Evolutionary conservation across 2,329 filamentous ascomycete genomes (phyloP).

Genomic region (Phialophora verrucosa): DNA sequence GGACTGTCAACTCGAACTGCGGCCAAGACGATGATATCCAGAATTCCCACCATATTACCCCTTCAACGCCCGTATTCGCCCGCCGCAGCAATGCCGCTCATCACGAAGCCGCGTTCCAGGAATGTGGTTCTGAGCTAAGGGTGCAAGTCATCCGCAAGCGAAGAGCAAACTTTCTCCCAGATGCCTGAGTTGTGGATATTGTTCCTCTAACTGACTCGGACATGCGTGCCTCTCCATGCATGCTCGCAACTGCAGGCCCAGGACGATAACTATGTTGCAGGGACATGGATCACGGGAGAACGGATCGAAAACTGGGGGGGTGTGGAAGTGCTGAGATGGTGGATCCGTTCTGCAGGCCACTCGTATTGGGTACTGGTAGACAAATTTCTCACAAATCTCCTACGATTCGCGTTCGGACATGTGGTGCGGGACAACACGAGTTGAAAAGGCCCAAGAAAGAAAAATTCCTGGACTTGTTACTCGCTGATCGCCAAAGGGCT

Average conservation of each 20-base stretch:
- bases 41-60: background rate
- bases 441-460: background rate
- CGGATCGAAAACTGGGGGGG: background rate
- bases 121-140: constrained; percentile 8
- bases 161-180: constrained; percentile 5
- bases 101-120: constrained; percentile 2
- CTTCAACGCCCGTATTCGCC: background rate
- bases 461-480: background rate
- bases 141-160: constrained; percentile 11
- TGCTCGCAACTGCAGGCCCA: background rate
- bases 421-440: background rate
- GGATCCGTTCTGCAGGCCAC: background rate
- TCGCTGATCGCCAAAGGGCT: too few relatives aligned
- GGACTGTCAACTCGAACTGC: background rate
- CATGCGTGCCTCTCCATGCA: background rate
- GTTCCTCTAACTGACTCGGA: background rate
- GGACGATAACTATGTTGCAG: background rate
- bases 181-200: background rate
- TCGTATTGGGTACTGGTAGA: background rate
- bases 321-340: background rate
- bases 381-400: background rate
- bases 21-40: background rate
- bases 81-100: background rate
- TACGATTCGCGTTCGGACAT: background rate
- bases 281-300: background rate